Conservation (phyloP, 345 rosid species). For the Noccaea bulbosa region DNA sequence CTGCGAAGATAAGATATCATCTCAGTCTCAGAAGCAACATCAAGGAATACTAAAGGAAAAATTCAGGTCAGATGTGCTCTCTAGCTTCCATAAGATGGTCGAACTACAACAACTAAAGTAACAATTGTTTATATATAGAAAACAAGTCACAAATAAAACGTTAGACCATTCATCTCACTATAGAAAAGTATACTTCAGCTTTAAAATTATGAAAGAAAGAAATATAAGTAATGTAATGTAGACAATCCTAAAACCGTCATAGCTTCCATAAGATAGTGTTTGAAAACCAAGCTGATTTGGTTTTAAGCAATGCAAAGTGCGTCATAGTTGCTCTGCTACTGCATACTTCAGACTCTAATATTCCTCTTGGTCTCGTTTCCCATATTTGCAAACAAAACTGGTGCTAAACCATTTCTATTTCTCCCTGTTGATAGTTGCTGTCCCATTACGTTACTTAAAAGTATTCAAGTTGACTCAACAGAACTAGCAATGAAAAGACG, state of each 20-base stretch:
- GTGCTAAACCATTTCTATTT: background rate
- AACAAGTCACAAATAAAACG: slow-evolving; percentile 1
- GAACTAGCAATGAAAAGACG: background rate
- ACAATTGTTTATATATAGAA: background rate
- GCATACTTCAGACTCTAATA: background rate
- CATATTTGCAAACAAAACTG: slow-evolving; percentile 13
- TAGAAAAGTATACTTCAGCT: background rate
- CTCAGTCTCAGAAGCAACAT: slow-evolving; percentile 22
- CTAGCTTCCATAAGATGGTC: background rate
- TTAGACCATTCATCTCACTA: slow-evolving; percentile 9
- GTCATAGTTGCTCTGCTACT: background rate
- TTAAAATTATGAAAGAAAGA: background rate
- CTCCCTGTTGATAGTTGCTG: background rate
- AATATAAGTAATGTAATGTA: background rate
- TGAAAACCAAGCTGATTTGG: background rate
- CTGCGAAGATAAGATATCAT: slow-evolving; percentile 48
- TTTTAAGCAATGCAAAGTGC: background rate
- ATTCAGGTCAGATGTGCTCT: slow-evolving; percentile 9
- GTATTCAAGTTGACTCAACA: background rate
- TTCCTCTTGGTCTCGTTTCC: background rate
- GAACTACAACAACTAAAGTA: background rate
- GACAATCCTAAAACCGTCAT: background rate
- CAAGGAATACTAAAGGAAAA: slow-evolving; percentile 5
- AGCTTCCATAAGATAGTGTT: background rate
- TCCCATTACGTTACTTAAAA: background rate